Percentiles rank a stretch among this genome's conserved stretches.
These are phyloP conservation scores for Omphalotus guepiniiformis DNA, from an alignment of 768 basidiomycete genomes.

Conservation along the genomic window DNA sequence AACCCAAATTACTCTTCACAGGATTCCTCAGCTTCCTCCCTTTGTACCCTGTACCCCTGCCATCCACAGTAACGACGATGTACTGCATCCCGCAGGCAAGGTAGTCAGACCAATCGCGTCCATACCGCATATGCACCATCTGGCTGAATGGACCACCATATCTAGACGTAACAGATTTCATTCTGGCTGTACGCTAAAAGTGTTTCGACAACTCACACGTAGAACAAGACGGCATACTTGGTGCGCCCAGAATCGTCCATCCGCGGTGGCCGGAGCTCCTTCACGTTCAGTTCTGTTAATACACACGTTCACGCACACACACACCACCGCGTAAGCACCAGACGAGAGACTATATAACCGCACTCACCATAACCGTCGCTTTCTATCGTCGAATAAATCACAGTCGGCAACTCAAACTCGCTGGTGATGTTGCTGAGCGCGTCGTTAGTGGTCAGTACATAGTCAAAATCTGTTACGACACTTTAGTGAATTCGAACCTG, in stretches of 20 bases:
- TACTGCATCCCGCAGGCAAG: slow-evolving; percentile 79
- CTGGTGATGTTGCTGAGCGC: slow-evolving; percentile 56
- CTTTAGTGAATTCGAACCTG: neutral
- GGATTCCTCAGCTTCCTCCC: slow-evolving; percentile 82
- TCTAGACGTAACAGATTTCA: slow-evolving; percentile 28
- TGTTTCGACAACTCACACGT: slow-evolving; percentile 54
- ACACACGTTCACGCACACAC: too few relatives aligned
- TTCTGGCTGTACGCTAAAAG: slow-evolving; percentile 11
- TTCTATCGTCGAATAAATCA: slow-evolving; percentile 66
- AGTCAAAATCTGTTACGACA: slow-evolving; percentile 48
- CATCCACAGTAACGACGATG: slow-evolving; percentile 85
- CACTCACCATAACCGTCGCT: slow-evolving; percentile 77
- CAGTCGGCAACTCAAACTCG: slow-evolving; percentile 68
- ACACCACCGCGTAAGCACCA: too few relatives aligned
- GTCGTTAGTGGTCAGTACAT: slow-evolving; percentile 69
- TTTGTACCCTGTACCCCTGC: slow-evolving; percentile 90
- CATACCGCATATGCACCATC: slow-evolving; percentile 60
- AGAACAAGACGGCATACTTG: slow-evolving; percentile 92
- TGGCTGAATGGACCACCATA: slow-evolving; percentile 94
- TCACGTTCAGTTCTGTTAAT: slow-evolving; percentile 74
- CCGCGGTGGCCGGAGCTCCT: slow-evolving; percentile 85
- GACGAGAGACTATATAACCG: neutral
- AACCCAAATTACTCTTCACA: slow-evolving; percentile 85
- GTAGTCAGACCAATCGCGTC: slow-evolving; percentile 84
- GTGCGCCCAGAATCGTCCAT: slow-evolving; percentile 95